Base-by-base conservation (phyloP, 2,329 filamentous ascomycete species). In the Iodosphaeria phyllophila region DNA sequence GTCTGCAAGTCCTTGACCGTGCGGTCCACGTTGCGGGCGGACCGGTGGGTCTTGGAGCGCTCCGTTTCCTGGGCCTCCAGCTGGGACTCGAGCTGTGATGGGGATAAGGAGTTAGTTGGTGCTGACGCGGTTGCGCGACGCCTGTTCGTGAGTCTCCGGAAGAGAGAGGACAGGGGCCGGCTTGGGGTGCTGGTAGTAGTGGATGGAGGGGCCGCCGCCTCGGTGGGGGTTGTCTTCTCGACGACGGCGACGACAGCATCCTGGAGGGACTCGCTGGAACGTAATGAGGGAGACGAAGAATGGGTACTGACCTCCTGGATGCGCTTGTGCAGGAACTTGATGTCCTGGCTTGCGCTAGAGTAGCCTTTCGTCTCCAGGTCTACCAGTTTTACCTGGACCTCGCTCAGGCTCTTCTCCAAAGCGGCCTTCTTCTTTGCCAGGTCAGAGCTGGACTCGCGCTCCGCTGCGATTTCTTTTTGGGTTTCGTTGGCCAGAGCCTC, bases 361-460 rank as follows among this genome's bases (percentile, higher is more conserved):
- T 92, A 95, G 26, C 84, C 83, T 58, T 95, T 95, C 21, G 89
- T 95, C 55, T 98, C 86, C 6, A 95, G 62, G 45, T 95, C 89
- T 26, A 98, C 75, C 28, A 92, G 69, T 42, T 73, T 73, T 26
- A 95, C 66, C 50, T 95, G 86, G 14, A 86, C 62, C 47, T 98
- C 86, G 47, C 84, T 92, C 25, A 92, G 59, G 27, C 67, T 70
- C 58, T 92, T 93, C 55, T 95, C 89, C 20, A 98, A 57, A 1
- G 65, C 65, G 3, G 78, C 79, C 55, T 93, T 95, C 36, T 92
- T 80, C 46, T 84, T 84, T 47, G 89, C 80, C 28, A 95, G 59
- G 36, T 77, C 69, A 5, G 75, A 70, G 38, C 74, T 83, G 17
- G 66, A 65, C 43, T 95, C 89, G 7, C 86, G 71, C 53, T 93